phyloP scores from a whole-genome alignment of 257 asterid species.

The Fraxinus anomala region DNA sequence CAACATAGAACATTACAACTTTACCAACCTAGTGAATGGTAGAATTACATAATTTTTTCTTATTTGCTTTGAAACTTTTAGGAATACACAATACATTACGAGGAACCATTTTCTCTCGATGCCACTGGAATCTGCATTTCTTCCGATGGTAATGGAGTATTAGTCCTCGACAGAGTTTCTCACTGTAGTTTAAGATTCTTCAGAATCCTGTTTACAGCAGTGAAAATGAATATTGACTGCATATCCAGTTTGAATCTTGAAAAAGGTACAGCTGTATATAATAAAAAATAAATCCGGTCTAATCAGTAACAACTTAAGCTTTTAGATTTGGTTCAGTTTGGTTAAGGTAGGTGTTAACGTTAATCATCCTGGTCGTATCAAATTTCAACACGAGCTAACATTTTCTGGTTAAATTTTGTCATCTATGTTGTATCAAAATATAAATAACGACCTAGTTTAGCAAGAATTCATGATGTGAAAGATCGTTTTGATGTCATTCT shows the following conservation, averaged over 20 bases:
- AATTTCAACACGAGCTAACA: too few species aligned
- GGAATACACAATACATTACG: not conserved
- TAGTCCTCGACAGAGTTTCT: conserved; percentile 11
- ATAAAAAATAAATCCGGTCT: too few species aligned
- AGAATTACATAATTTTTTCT: not conserved
- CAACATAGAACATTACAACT: conserved; percentile 13
- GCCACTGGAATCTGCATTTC: not conserved
- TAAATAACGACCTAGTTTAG: too few species aligned
- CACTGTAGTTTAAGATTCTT: conserved; percentile 64
- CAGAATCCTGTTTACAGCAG: conserved; percentile 52
- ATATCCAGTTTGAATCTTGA: not conserved
- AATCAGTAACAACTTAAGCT: too few species aligned
- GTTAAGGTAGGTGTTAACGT: too few species aligned
- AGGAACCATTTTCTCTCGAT: conserved; percentile 1
- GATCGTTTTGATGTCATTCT: too few species aligned
- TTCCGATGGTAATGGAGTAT: conserved; percentile 9
- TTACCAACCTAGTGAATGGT: not conserved
- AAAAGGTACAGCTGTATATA: too few species aligned
- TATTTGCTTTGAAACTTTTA: conserved; percentile 24
- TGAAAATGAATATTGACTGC: not conserved
- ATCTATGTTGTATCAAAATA: too few species aligned
- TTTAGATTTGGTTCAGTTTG: too few species aligned
- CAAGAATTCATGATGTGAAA: too few species aligned
- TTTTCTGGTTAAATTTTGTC: too few species aligned
- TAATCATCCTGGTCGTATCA: too few species aligned